These are phyloP conservation scores for Suhomyces yuchorum DNA, from an alignment of 1,139 yeast species.

Conservation along the genomic window DNA sequence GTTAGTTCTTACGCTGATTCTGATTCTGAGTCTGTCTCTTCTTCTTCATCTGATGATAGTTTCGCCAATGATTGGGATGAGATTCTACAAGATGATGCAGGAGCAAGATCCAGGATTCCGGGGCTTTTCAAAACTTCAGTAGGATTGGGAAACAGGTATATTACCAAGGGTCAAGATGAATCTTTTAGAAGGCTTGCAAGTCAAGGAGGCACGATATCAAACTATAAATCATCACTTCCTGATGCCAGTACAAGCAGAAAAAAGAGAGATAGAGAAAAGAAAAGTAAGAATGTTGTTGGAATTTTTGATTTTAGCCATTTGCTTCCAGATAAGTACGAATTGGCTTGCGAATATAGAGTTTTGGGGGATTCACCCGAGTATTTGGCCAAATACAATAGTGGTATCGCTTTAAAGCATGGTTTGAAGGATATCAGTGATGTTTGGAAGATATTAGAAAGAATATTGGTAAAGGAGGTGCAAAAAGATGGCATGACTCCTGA, in stretches of 20 bases:
- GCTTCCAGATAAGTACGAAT: conserved; percentile 73
- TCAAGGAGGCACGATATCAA: conserved; percentile 31
- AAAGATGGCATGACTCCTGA: conserved; percentile 18
- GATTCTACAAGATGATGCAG: conserved; percentile 47
- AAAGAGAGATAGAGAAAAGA: conserved; percentile 22
- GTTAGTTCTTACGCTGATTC: conserved; percentile 6
- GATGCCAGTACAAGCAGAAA: conserved; percentile 14
- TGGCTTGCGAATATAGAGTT: conserved; percentile 76
- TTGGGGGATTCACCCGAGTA: conserved; percentile 67
- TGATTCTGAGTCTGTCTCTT: conserved; percentile 16
- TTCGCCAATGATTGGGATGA: conserved; percentile 56
- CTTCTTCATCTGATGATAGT: conserved; percentile 46
- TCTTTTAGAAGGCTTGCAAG: conserved; percentile 29
- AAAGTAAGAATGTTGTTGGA: conserved; percentile 55
- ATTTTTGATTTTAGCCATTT: conserved; percentile 68
- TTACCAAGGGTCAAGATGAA: conserved; percentile 22
- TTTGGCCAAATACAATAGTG: conserved; percentile 68
- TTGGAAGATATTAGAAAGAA: conserved; percentile 68
- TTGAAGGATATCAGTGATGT: conserved; percentile 67
- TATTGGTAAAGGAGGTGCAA: conserved; percentile 37
- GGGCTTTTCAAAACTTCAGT: conserved; percentile 45
- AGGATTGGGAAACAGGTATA: conserved; percentile 41
- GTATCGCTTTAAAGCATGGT: conserved; percentile 69
- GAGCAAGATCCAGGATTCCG: conserved; percentile 47
- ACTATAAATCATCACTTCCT: conserved; percentile 31